Percentiles rank a stretch among this genome's conserved stretches.
These are phyloP conservation scores for Aristolochia contorta DNA, from an alignment of 164 flowering plant species.

Conservation along the genomic window DNA sequence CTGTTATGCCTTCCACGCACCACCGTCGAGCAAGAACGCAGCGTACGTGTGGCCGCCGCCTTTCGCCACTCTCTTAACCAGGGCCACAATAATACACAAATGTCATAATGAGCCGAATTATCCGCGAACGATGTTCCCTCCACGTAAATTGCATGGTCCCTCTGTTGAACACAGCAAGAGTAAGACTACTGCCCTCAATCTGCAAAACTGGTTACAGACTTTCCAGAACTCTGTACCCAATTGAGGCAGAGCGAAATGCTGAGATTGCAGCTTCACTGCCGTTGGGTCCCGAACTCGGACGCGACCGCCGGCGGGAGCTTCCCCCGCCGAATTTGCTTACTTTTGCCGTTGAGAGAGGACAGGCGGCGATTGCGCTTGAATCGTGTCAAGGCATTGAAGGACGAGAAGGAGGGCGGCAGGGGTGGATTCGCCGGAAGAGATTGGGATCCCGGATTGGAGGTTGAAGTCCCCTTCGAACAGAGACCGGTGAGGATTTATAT, in stretches of 20 bases:
- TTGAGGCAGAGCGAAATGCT: conserved; percentile 35
- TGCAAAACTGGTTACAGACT: no score
- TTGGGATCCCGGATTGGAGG: conserved; percentile 89
- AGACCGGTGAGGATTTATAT: conserved; percentile 52
- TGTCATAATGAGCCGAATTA: no score
- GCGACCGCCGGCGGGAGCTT: conserved; percentile 11
- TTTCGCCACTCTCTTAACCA: no score
- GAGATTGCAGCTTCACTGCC: conserved; percentile 37
- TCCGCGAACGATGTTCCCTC: no score
- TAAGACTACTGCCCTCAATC: no score
- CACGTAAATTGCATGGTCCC: no score
- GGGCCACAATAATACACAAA: no score
- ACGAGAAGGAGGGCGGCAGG: conserved; percentile 44
- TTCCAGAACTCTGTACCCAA: no score
- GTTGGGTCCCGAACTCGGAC: conserved; percentile 23
- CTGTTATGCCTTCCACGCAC: no score
- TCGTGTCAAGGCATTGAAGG: conserved; percentile 45
- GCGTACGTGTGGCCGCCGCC: no score
- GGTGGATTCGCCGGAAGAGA: conserved; percentile 48
- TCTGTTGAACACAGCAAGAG: no score
- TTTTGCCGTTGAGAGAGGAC: conserved; percentile 7
- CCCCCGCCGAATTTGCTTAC: conserved; percentile 20
- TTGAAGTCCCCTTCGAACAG: conserved; percentile 91
- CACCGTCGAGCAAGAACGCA: no score
- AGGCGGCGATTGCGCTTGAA: conserved; percentile 10